These are phyloP conservation scores for Acanthamoeba sp. DNA, from an alignment of 208 protist species.

Conservation along the genomic window DNA sequence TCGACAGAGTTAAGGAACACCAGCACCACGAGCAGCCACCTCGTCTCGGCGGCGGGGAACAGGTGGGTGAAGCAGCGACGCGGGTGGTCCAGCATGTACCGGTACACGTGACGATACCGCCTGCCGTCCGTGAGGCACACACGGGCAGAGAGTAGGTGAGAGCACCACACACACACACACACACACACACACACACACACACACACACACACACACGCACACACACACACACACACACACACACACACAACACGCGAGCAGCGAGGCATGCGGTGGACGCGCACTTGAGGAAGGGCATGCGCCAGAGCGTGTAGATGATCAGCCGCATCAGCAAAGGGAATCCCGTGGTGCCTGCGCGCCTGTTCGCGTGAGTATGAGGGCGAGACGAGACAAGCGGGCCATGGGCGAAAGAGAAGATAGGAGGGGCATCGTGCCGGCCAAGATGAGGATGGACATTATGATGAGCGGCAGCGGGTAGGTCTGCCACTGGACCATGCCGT, in stretches of 20 bases:
- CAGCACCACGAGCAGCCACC: background rate
- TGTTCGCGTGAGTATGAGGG: background rate
- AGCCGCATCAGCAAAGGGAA: conserved; percentile 33
- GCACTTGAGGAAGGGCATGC: background rate
- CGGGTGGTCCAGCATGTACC: conserved; percentile 48
- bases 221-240: no score
- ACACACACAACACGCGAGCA: background rate
- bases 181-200: no score
- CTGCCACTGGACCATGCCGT: conserved; percentile 61
- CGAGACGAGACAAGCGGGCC: no score
- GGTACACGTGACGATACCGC: background rate
- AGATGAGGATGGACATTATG: conserved; percentile 60
- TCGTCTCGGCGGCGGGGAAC: background rate
- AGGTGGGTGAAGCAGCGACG: conserved; percentile 64
- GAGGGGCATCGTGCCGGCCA: background rate
- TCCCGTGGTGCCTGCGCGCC: conserved; percentile 42
- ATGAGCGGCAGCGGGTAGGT: conserved; percentile 40
- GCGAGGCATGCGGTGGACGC: background rate
- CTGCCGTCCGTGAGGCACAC: no score
- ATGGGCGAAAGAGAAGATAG: background rate
- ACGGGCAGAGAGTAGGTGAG: no score
- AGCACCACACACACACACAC: no score
- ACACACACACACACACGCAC: no score
- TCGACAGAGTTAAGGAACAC: background rate
- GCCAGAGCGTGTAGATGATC: conserved; percentile 5